A percentile compares a stretch with the other conserved stretches of the same genome.
These are phyloP conservation scores for Blastobotrys illinoisensis DNA, from an alignment of 1,139 yeast species.

Conservation along the genomic window DNA sequence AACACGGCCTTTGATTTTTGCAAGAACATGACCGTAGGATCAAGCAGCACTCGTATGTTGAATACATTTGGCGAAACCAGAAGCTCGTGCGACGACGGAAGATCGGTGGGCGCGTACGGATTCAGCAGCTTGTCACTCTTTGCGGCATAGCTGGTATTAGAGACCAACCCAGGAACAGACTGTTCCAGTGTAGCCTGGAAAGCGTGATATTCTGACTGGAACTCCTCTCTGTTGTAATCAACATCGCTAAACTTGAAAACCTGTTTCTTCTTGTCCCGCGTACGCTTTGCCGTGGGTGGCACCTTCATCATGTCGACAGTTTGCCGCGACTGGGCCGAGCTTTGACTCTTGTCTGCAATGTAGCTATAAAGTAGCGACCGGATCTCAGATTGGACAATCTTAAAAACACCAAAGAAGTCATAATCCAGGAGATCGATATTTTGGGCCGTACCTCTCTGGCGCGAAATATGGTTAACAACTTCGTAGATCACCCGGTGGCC, in stretches of 20 bases:
- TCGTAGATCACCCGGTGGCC: constrained; percentile 63
- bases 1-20: constrained; percentile 44
- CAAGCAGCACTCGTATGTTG: constrained; percentile 72
- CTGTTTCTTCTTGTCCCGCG: constrained; percentile 16
- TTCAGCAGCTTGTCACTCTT: constrained; percentile 13
- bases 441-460: constrained; percentile 17
- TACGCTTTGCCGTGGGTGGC: constrained; percentile 5
- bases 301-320: constrained; percentile 8
- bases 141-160: constrained; percentile 18
- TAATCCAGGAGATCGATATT: constrained; percentile 29
- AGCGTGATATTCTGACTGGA: constrained; percentile 21
- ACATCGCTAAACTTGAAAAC: constrained; percentile 25
- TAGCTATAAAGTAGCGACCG: constrained; percentile 53
- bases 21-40: constrained; percentile 52
- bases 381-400: constrained; percentile 51
- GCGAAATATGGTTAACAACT: constrained; percentile 38
- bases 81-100: constrained; percentile 45
- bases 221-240: constrained; percentile 23
- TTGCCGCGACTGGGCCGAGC: constrained; percentile 8
- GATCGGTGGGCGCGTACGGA: constrained; percentile 20
- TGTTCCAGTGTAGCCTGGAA: constrained; percentile 28
- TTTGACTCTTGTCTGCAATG: constrained; percentile 35
- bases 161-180: constrained; percentile 35
- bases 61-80: constrained; percentile 72
- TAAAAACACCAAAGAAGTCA: constrained; percentile 55